Base-by-base conservation (phyloP, 1,284 basidiomycete genomes). In the Caloboletus inedulis region DNA sequence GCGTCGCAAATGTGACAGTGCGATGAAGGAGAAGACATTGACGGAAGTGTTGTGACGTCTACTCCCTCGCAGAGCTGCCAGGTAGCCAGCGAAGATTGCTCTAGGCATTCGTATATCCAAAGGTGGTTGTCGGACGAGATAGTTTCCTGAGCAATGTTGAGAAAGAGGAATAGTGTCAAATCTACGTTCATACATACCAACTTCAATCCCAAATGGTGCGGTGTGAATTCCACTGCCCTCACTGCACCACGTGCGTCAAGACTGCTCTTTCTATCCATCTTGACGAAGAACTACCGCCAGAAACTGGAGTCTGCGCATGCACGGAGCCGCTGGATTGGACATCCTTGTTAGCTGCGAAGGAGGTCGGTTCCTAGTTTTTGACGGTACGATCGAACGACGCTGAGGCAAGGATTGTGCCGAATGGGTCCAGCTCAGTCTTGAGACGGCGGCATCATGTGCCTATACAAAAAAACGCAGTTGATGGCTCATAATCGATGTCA, bases 371-470 rank as follows among this genome's bases (percentile, higher is more conserved):
- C 92, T 91, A 96, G 19, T 96, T 80, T 69, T 94, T 89, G 51
- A 93, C 88, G 0, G 89, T 90, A 16, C 93, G 81, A 70, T 97
- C 94, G 62, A 92, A 92, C 1, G 89, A 92, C 7, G 83, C 82
- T 0, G 89, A 91, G 0, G 91, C 91, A 50, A 96, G 75, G 50
- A 96, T 80, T 2, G 84, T 81, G 10, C 92, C 93, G 58, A 92
- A 93, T 94, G 91, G 2, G 91, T 90, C 87, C 92, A 96, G 51
- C 81, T 81, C n/a, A 95, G 62, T 68, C 82, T 85, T 8, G 91
- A 82, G 36, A 94, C 77, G 1, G 92, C 83, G 10, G 92, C 92
- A 62, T 94, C 91, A 69, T 95, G 93, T 14, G 93, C 93, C 90
- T 94, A 39, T 21, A 64, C 12, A 43, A 23, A 48, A n/a, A 54